Evolutionary conservation across 768 basidiomycete species (phyloP), one percentile per base, ranked within the genome.

Genomic region (Mycena belliarum): DNA sequence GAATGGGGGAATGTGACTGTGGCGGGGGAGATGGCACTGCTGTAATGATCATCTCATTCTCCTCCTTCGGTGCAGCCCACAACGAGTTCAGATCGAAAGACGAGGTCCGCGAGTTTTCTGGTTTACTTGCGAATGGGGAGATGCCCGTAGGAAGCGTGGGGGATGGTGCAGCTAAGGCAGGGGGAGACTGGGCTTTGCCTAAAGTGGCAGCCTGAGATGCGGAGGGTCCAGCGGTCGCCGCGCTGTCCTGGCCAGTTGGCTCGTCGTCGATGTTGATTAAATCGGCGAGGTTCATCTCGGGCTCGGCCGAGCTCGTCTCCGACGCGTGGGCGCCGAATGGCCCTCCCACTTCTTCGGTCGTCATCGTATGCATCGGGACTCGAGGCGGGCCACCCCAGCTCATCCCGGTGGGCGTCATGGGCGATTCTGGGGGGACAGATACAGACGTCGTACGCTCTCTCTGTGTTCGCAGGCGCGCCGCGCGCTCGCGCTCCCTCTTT

Each of bases 201-300:
- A 61, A 38, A 38, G 50, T 35, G 35, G 63, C 32, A 26, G 57
- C 32, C 12, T 53, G 55, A 12, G 65, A 57, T 12, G 65, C 52
- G 44, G 58, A 32, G 18, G 69, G 59, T 16, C 63, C 53, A 16
- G 61, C 53, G 6, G 63, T 28, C 32, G 47, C 32, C 2, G 48
- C 2, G 18, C 68, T 37, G 10, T 49, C 54, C 45, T 69, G 65
- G n/a, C 61, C 57, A 46, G 60, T 49, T 20, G 74, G 69, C 53
- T 87, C 86, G 47, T 89, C 88, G 60, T 91, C 89, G 60, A 91
- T 82, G 69, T 90, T 89, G 59, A 91, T 89, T 62, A 91, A 75
- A 69, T 91, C 89, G 37, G 83, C 82, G 20, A 91, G 80, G 65
- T 89, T 86, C 49, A 90, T 68, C 71, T 90, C 88, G 29, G 82